Conservation (phyloP, 108 stramenopile genomes). For the Cyclotella sp. region DNA sequence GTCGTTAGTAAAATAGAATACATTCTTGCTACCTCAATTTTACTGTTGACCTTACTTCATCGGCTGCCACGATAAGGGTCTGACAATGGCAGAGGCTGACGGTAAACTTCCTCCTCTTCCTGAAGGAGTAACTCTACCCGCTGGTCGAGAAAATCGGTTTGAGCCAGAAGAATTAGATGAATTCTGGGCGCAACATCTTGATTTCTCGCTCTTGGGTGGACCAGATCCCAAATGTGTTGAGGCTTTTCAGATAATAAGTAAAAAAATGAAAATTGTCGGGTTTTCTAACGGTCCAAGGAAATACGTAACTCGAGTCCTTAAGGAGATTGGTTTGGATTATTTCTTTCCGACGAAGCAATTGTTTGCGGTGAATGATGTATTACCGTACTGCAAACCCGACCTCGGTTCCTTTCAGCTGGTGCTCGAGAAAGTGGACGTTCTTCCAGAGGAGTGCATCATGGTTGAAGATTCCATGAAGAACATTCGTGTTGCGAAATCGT, state of each 20-base stretch:
- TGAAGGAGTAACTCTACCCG: constrained; percentile 23
- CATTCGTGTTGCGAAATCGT: constrained; percentile 65
- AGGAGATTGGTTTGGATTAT: constrained; percentile 58
- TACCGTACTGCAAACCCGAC: constrained; percentile 89
- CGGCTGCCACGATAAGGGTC: constrained; percentile 30
- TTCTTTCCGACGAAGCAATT: constrained; percentile 67
- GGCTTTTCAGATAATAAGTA: constrained; percentile 37
- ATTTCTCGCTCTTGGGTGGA: constrained; percentile 65
- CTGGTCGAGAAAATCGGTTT: constrained; percentile 36
- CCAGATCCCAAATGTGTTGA: constrained; percentile 51
- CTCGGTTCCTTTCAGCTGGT: constrained; percentile 71
- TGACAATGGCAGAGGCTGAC: constrained; percentile 75
- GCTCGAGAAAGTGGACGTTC: constrained; percentile 53
- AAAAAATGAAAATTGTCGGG: constrained; percentile 60
- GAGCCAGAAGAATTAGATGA: constrained; percentile 60
- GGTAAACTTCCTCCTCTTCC: constrained; percentile 64
- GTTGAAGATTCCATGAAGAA: constrained; percentile 92
- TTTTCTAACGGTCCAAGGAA: constrained; percentile 82
- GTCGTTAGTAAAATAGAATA: not conserved
- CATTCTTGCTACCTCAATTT: no score
- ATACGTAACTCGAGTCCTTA: constrained; percentile 68
- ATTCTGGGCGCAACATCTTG: constrained; percentile 72
- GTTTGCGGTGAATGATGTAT: constrained; percentile 83
- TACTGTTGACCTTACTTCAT: not conserved
- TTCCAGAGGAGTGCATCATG: constrained; percentile 74